A percentile compares a stretch with the other conserved stretches of the same genome.
Conservation (phyloP, 139 green algal genomes). For the Pseudopediastrum boryanum region DNA sequence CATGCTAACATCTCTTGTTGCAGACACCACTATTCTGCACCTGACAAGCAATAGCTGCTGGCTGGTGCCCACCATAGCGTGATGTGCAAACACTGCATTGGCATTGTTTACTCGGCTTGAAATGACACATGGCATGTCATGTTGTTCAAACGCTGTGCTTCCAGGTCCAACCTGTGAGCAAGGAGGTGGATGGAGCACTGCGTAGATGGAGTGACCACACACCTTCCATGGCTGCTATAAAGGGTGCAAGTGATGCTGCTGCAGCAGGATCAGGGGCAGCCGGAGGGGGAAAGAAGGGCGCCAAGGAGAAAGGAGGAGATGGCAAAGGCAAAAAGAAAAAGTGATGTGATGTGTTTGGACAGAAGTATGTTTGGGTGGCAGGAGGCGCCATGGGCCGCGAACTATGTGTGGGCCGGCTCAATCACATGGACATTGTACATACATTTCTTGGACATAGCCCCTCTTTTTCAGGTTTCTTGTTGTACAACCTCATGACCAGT, state of each 20-base stretch:
- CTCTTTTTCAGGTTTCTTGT: too few species aligned
- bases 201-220: constrained; percentile 65
- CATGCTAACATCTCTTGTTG: not conserved
- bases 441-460: too few species aligned
- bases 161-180: constrained; percentile 51
- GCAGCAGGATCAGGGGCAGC: not conserved
- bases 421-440: too few species aligned
- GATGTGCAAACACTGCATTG: not conserved
- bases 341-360: too few species aligned
- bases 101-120: not conserved
- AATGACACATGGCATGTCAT: not conserved
- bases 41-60: not conserved
- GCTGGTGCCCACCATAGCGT: not conserved
- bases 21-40: not conserved
- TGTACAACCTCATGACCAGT: too few species aligned
- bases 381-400: too few species aligned
- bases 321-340: constrained; percentile 26
- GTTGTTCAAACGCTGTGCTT: not conserved
- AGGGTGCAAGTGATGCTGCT: constrained; percentile 16
- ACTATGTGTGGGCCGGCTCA: too few species aligned
- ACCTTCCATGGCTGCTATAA: constrained; percentile 51
- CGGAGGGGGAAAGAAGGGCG: not conserved
- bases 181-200: constrained; percentile 57
- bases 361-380: too few species aligned
- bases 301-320: not conserved